Base-by-base conservation (phyloP, 2,329 filamentous ascomycete genomes). In the Paraphoma sp. region DNA sequence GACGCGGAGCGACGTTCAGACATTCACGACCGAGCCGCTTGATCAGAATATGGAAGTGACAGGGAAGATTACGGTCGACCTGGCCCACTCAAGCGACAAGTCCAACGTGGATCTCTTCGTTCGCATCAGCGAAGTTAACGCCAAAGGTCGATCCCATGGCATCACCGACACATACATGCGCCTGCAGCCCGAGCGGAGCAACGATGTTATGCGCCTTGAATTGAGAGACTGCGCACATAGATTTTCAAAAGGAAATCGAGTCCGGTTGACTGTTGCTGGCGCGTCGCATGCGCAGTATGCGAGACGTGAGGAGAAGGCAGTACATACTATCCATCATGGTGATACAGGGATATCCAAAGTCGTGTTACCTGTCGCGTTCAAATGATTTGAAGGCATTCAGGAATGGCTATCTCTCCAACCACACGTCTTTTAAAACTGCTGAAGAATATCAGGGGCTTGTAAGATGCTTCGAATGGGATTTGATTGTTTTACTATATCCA, bases 121-220 rank as follows among this genome's bases (percentile, higher is more conserved):
- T 3, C 52, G 62, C 6, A 53, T 63, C 33, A 55, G 53, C 44
- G 62, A 65, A 43, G 62, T 62, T 6, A 42, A 60, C 18, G 49
- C 14, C 6, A 54, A 51, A 45, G 56, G 59, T 6, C 40, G 18
- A 10, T 64, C 59, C 6, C 28, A 45, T 42, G 56, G 52, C 45
- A 51, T 64, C 18, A 56, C 54, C 7, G 62, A 64, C 8, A 46
- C 40, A 1, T 62, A 41, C 23, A 29, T 54, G 51, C 51, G 59
- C 9, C 40, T 60, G 16, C 43, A 56, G 16, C 45, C 54, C 3
- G 36, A 45, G 1, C 46, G 50, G n/a, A 45, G 40, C 9, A 23
- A 14, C 12, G 45, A 29, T 6, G 6, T 23, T 7, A 10, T 42
- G 8, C 8, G 11, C 7, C 8, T 42, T 2, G 11, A 42, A 3